Base-by-base conservation (phyloP, 371 early-diverging fungal genomes). In the Actinomucor elegans region DNA sequence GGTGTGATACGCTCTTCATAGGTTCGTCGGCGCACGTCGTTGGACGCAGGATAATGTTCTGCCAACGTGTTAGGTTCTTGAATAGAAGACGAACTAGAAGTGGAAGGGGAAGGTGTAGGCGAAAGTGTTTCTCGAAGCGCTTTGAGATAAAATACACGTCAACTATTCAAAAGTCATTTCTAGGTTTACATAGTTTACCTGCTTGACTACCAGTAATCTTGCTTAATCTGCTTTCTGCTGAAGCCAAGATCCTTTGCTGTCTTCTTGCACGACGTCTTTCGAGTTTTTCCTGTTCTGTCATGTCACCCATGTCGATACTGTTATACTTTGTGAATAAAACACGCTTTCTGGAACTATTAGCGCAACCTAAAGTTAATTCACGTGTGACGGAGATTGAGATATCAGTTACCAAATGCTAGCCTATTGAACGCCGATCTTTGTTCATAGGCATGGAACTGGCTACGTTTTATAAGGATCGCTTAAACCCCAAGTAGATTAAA, bases 231-330 rank as follows among this genome's bases (percentile, higher is more conserved):
- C 80, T 78, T 35, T 71, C 75, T 24, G 81, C 85, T 15, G 78
- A 77, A 5, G 80, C 79, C 24, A 83, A 64, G 44, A 85, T 85
- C 48, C 67, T 69, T 61, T 79, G 77, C 49, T 85, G 82, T 20
- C 85, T 70, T 44, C 75, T 73, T 35, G 80, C 77, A 26, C 85
- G 77, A 42, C 85, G 75, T 41, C 70, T 70, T 62, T 81, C 79
- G 15, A 70, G 50, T 55, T 80, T 81, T 49, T 73, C 77, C 51
- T 77, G 79, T 56, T 79, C 75, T n/a, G 77, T 42, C 58, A 78
- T 53, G 31, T 64, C 64, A 18, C 62, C 54, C 70, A 69, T 66
- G 23, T n/a, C n/a, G n/a, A n/a, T n/a, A n/a, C n/a, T n/a, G n/a
- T n/a, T n/a, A n/a, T n/a, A n/a, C n/a, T n/a, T n/a, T n/a, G n/a